Evolutionary conservation across 2,329 filamentous ascomycete species (phyloP), one percentile per base, ranked within the genome.

Genomic region (Trichoderma koningiopsis): DNA sequence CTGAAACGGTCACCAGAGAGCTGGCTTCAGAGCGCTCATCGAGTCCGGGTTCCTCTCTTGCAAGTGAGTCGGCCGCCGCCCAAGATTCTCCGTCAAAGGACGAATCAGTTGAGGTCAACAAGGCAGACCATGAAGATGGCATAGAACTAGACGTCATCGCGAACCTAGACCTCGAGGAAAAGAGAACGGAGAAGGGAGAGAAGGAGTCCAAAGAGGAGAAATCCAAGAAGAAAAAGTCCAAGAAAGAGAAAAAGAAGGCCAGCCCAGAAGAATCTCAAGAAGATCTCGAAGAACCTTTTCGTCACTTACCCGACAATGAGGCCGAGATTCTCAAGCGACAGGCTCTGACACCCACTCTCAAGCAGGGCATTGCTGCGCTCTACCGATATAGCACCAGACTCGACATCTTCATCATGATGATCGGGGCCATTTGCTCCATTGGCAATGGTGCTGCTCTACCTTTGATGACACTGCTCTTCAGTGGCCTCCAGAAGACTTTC

Each of bases 401-500:
- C 72, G 92, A 94, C 75, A 75, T 90, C 19, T 72, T 89, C 71
- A 88, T 94, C 75, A 85, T 93, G 52, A 74, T 79, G 49, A 79
- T 92, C 67, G 87, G 89, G 62, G 77, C 83, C 33, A 74, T 95
- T 66, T 87, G 87, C 69, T 86, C 91, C 72, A 91, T 94, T 72
- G 88, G 85, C 40, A 90, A 88, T 22, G 92, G 93, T 70, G 92
- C 92, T 68, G 90, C 91, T 8, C 79, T 95, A 71, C 93, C 93
- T 6, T 81, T 94, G 29, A 95, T 96, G 88, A 95, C 92, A 0
- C 86, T 93, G 69, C 82, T 97, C 40, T 96, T 96, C 75, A 93
- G 93, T 71, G 88, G 89, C 63, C 84, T 97, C 49, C 88, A 93
- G 70, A 88, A 88, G 4, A 87, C 86, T 1, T 96, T 97, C 77